These are phyloP conservation scores for Scedosporium apiospermum DNA, from an alignment of 2,329 filamentous ascomycete species.

Conservation along the genomic window DNA sequence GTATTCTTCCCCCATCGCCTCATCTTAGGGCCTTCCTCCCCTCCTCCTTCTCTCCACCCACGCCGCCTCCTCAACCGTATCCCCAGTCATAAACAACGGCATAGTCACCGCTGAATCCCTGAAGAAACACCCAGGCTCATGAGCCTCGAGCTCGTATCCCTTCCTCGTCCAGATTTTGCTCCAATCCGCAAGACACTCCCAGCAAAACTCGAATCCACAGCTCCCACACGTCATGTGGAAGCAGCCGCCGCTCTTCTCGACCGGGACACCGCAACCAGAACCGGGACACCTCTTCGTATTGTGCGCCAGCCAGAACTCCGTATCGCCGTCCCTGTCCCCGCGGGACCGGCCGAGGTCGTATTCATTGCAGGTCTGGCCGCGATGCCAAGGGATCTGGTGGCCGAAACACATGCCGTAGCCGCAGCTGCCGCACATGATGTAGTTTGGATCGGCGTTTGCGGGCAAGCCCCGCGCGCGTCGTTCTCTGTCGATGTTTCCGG, in stretches of 20 bases:
- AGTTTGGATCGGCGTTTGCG: conserved; percentile 1
- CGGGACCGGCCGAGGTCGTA: conserved; percentile 6
- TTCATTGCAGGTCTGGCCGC: conserved; percentile 13
- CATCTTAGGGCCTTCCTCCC: not conserved
- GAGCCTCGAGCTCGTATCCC: conserved; percentile 8
- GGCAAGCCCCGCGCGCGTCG: not conserved
- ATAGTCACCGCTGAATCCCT: not conserved
- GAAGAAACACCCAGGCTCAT: conserved; percentile 13
- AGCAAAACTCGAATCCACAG: conserved; percentile 27
- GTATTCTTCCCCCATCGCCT: no score
- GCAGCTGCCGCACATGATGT: conserved; percentile 15
- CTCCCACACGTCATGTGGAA: conserved; percentile 29
- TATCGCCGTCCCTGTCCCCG: conserved; percentile 7
- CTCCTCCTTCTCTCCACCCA: not conserved
- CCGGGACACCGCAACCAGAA: conserved; percentile 10
- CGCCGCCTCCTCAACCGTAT: conserved; percentile 8
- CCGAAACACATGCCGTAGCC: conserved; percentile 17
- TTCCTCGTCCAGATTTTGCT: conserved; percentile 8
- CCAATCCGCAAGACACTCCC: conserved; percentile 19
- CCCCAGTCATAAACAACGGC: conserved; percentile 10
- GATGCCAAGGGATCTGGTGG: conserved; percentile 17
- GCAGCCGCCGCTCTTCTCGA: conserved; percentile 23
- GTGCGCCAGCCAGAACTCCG: conserved; percentile 12
- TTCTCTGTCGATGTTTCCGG: not conserved
- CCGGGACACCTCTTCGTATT: conserved; percentile 17